phyloP scores from a whole-genome alignment of 768 basidiomycete species.

The Arthromyces matolae region DNA sequence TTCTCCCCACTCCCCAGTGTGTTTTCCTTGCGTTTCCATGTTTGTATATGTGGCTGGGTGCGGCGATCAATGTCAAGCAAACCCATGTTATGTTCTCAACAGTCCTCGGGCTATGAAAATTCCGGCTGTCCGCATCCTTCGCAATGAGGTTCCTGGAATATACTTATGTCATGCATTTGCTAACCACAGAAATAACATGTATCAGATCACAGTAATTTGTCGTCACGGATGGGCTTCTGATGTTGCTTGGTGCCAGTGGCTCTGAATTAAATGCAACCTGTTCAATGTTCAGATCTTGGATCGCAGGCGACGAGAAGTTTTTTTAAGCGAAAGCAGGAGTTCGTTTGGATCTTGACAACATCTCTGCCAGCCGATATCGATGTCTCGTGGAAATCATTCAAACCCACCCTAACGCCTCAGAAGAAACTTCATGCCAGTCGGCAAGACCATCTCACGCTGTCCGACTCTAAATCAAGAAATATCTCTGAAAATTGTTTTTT shows the following conservation, averaged over 20 bases:
- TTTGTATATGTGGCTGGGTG: too few relatives aligned
- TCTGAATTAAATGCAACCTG: too few relatives aligned
- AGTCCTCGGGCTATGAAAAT: background rate
- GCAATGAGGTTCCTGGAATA: background rate
- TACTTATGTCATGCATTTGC: too few relatives aligned
- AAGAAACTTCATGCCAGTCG: background rate
- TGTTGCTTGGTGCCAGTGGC: too few relatives aligned
- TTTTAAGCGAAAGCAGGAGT: too few relatives aligned
- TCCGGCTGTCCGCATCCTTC: background rate
- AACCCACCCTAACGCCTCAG: background rate
- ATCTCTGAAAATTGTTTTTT: background rate
- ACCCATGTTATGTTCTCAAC: background rate
- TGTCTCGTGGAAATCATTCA: conserved; percentile 2
- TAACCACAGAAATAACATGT: too few relatives aligned
- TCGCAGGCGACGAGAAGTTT: too few relatives aligned
- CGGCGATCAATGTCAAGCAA: background rate
- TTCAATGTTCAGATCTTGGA: too few relatives aligned
- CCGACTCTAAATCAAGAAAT: background rate
- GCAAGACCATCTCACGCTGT: background rate
- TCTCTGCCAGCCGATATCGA: background rate
- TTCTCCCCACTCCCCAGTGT: too few relatives aligned
- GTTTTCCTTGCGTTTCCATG: too few relatives aligned
- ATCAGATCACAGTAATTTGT: too few relatives aligned
- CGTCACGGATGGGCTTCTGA: too few relatives aligned
- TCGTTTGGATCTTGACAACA: background rate